phyloP scores from a whole-genome alignment of 108 stramenopile genomes.

The Chaetoceros muelleri region DNA sequence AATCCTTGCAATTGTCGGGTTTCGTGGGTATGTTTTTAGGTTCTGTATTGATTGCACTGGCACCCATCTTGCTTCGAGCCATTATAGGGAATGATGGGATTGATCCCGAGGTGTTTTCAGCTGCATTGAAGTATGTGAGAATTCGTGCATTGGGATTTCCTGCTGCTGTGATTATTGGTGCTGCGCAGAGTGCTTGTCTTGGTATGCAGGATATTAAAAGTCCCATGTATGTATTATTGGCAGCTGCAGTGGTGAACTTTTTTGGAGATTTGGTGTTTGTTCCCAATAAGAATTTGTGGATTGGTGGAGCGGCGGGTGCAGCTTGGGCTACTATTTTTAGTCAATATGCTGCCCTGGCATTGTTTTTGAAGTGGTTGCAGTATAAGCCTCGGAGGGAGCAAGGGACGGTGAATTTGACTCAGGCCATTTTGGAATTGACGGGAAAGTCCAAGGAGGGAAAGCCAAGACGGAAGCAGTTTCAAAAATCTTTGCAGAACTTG shows the following conservation, averaged over 20 bases:
- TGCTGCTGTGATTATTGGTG: constrained; percentile 65
- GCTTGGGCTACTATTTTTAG: constrained; percentile 86
- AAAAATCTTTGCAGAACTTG: constrained; percentile 4
- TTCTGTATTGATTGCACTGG: constrained; percentile 29
- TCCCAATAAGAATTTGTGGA: constrained; percentile 27
- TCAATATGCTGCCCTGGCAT: constrained; percentile 58
- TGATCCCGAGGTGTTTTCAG: constrained; percentile 46
- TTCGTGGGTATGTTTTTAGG: constrained; percentile 55
- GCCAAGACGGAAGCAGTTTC: constrained; percentile 23
- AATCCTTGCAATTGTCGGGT: constrained; percentile 52
- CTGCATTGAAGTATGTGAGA: constrained; percentile 71
- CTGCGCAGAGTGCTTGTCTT: constrained; percentile 67
- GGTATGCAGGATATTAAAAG: constrained; percentile 69
- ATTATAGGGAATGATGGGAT: constrained; percentile 72
- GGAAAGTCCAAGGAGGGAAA: constrained; percentile 22
- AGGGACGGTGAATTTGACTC: constrained; percentile 31
- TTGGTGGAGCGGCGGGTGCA: constrained; percentile 78
- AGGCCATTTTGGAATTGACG: constrained; percentile 55
- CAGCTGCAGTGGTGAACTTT: constrained; percentile 73
- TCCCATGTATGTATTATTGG: constrained; percentile 63
- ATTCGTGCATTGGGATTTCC: constrained; percentile 81
- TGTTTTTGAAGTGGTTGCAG: constrained; percentile 64
- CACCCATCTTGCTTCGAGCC: constrained; percentile 27
- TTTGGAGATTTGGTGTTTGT: constrained; percentile 65
- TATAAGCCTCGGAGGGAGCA: constrained; percentile 6